A percentile compares a stretch with the other conserved stretches of the same genome.
Conservation (phyloP, 495 filamentous ascomycete genomes). For the Lepidopterella palustris region DNA sequence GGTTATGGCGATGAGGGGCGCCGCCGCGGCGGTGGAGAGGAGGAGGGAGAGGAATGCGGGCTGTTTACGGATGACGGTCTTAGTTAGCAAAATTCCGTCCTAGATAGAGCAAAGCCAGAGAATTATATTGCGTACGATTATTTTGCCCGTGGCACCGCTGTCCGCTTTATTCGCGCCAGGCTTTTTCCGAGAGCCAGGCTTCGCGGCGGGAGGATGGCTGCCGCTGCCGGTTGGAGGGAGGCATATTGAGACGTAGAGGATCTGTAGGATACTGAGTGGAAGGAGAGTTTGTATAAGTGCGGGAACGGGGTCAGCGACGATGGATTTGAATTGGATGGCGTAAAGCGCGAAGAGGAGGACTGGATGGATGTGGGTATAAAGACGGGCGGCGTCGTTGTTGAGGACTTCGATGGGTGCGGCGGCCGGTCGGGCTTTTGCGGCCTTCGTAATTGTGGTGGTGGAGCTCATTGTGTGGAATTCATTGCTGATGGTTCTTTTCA, state of each 20-base stretch:
- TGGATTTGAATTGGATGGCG: slow-evolving; percentile 52
- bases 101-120: slow-evolving; percentile 4
- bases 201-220: slow-evolving; percentile 19
- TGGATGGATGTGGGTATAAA: slow-evolving; percentile 59
- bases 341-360: slow-evolving; percentile 56
- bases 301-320: slow-evolving; percentile 66
- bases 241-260: slow-evolving; percentile 62
- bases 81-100: slow-evolving; percentile 8
- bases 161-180: slow-evolving; percentile 16
- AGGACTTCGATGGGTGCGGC: slow-evolving; percentile 43
- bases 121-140: slow-evolving; percentile 30
- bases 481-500: background rate
- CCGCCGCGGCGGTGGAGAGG: slow-evolving; percentile 48
- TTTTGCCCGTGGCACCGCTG: slow-evolving; percentile 21
- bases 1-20: slow-evolving; percentile 54
- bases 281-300: slow-evolving; percentile 57
- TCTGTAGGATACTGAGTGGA: slow-evolving; percentile 57
- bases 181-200: slow-evolving; percentile 34
- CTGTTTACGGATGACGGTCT: slow-evolving; percentile 39
- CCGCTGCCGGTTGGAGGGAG: slow-evolving; percentile 56
- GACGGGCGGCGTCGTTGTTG: slow-evolving; percentile 40
- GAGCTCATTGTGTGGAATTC: background rate
- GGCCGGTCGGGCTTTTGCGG: slow-evolving; percentile 11
- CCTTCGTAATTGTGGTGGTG: slow-evolving; percentile 4
- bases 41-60: slow-evolving; percentile 55